A percentile compares a stretch with the other conserved stretches of the same genome.
Evolutionary conservation across 2,329 filamentous ascomycete species (phyloP).

Genomic region (Ophiosphaerella korrae): DNA sequence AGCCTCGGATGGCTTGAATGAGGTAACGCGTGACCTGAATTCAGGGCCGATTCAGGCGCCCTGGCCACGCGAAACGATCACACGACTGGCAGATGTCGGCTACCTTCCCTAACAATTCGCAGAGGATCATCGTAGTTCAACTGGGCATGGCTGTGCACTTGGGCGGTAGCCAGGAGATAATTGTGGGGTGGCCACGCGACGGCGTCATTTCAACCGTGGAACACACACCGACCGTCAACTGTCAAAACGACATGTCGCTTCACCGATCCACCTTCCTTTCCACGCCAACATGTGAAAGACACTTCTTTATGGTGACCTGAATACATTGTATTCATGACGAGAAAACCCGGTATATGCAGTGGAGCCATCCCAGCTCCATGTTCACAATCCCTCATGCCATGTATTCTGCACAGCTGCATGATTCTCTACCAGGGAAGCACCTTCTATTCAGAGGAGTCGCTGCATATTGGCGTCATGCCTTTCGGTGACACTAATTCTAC

Average conservation of each 20-base stretch:
- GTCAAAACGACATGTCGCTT: background rate
- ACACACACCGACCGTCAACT: background rate
- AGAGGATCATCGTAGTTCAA: slow-evolving; percentile 10
- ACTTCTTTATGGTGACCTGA: too few species aligned
- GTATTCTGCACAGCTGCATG: too few species aligned
- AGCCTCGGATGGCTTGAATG: slow-evolving; percentile 23
- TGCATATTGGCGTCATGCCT: too few species aligned
- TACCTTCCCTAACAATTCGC: slow-evolving; percentile 13
- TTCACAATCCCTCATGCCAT: too few species aligned
- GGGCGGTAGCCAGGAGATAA: slow-evolving; percentile 15
- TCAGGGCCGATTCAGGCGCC: slow-evolving; percentile 15
- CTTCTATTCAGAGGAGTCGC: too few species aligned
- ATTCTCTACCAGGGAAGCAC: too few species aligned
- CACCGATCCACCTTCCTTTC: too few species aligned
- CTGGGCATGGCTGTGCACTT: slow-evolving; percentile 13
- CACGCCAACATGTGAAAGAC: too few species aligned
- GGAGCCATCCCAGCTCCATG: too few species aligned
- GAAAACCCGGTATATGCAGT: too few species aligned
- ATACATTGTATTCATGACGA: too few species aligned
- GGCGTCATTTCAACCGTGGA: slow-evolving; percentile 10
- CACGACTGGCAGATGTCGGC: slow-evolving; percentile 22
- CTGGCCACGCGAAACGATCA: slow-evolving; percentile 20
- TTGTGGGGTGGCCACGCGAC: slow-evolving; percentile 22
- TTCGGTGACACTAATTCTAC: too few species aligned
- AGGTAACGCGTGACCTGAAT: slow-evolving; percentile 36